Evolutionary conservation across 345 rosid species (phyloP).

Genomic region (Moricandia arvensis): DNA sequence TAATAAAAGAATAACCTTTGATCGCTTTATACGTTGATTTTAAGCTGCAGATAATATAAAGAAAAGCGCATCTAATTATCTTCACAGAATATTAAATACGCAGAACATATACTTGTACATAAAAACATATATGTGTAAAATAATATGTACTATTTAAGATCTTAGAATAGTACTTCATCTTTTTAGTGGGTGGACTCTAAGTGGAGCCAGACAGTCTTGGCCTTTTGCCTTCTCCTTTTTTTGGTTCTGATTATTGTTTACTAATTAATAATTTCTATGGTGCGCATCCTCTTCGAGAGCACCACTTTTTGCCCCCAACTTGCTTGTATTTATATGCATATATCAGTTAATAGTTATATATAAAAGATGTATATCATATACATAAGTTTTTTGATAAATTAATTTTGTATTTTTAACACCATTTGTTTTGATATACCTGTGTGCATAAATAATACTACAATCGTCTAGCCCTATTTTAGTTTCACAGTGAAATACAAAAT

Average conservation of each 20-base stretch:
- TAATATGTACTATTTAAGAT: slow-evolving; percentile 18
- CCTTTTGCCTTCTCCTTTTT: slow-evolving; percentile 9
- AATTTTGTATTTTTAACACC: background rate
- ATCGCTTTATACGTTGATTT: slow-evolving; percentile 29
- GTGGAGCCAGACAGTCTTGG: slow-evolving; percentile 37
- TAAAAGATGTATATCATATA: background rate
- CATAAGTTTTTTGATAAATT: background rate
- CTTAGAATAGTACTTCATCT: slow-evolving; percentile 19
- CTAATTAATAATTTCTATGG: slow-evolving; percentile 20
- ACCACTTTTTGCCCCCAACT: slow-evolving; percentile 26
- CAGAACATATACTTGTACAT: background rate
- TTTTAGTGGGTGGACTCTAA: slow-evolving; percentile 22
- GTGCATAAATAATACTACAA: no score
- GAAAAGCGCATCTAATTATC: slow-evolving; percentile 32
- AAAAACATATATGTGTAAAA: background rate
- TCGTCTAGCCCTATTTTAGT: background rate
- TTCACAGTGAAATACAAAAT: background rate
- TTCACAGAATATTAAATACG: slow-evolving; percentile 8
- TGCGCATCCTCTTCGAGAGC: slow-evolving; percentile 37
- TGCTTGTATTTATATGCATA: slow-evolving; percentile 17
- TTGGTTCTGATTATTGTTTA: background rate
- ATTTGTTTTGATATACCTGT: background rate
- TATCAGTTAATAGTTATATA: background rate
- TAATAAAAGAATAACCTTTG: background rate
- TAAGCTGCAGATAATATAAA: slow-evolving; percentile 26